Evolutionary conservation across 305 asterid genomes (phyloP).

Genomic region (Fraxinus dipetala): DNA sequence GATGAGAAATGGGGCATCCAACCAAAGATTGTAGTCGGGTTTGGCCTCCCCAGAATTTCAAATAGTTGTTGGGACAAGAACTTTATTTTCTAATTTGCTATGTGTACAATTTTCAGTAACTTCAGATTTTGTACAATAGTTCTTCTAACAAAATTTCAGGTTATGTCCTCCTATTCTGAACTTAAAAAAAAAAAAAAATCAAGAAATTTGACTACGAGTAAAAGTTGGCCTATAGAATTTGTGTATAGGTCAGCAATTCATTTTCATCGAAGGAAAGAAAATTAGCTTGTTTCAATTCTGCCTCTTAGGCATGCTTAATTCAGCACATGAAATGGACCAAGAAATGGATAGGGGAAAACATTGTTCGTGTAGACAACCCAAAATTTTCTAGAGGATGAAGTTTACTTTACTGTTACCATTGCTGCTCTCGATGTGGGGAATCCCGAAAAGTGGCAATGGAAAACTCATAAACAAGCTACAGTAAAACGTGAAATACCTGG

Average conservation of each 20-base stretch:
- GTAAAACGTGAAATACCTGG: constrained; percentile 21
- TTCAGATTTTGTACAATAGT: neutral
- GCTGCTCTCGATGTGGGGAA: neutral
- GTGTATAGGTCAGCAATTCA: neutral
- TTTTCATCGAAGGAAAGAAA: neutral
- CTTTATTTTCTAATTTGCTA: neutral
- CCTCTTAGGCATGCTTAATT: neutral
- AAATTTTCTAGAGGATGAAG: neutral
- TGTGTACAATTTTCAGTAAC: neutral
- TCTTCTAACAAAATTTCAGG: neutral
- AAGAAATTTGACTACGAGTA: neutral
- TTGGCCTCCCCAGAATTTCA: neutral
- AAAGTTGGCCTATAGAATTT: neutral
- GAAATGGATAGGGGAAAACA: neutral
- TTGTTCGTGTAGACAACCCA: neutral
- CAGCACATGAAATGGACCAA: neutral
- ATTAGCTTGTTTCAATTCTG: neutral
- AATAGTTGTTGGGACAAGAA: neutral
- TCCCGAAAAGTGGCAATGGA: neutral
- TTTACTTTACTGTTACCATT: neutral
- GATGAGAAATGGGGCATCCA: neutral
- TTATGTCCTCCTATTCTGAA: neutral
- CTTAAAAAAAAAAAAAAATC: neutral
- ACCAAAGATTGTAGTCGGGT: neutral
- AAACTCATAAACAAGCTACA: neutral